These are phyloP conservation scores for Geranium brycei DNA, from an alignment of 345 rosid genomes.

Conservation along the genomic window DNA sequence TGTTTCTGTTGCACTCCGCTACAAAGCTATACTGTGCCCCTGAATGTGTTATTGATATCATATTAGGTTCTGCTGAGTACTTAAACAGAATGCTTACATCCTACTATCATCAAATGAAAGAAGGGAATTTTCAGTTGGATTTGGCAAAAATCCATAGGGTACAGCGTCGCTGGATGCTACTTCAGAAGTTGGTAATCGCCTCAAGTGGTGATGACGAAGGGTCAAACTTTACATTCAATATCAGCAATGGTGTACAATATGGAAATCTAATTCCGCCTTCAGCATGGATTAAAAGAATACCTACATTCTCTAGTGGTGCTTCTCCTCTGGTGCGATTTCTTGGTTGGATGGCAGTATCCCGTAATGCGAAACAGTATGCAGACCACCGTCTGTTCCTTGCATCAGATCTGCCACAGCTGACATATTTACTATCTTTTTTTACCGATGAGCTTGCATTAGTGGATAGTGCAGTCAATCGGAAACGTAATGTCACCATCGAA, in stretches of 20 bases:
- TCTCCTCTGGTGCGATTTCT: constrained; percentile 62
- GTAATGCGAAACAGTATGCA: constrained; percentile 41
- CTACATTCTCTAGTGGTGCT: constrained; percentile 43
- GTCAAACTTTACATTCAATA: constrained; percentile 27
- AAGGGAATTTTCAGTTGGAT: constrained; percentile 30
- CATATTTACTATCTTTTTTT: constrained; percentile 47
- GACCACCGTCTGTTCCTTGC: constrained; percentile 45
- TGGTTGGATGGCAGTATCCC: constrained; percentile 88
- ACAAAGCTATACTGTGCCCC: constrained; percentile 52
- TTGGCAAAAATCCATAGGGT: constrained; percentile 28
- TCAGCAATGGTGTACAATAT: constrained; percentile 26
- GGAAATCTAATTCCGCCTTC: constrained; percentile 52
- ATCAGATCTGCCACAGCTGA: constrained; percentile 52
- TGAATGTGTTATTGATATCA: constrained; percentile 44
- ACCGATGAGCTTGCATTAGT: constrained; percentile 57
- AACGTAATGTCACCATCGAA: constrained; percentile 21
- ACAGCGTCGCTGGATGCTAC: constrained; percentile 52
- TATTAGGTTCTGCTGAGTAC: constrained; percentile 48
- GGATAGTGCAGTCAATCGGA: constrained; percentile 25
- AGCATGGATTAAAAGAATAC: constrained; percentile 55
- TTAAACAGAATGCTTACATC: constrained; percentile 42
- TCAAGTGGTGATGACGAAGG: constrained; percentile 47
- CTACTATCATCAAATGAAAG: constrained; percentile 31
- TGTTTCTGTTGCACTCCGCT: constrained; percentile 55
- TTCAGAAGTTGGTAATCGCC: constrained; percentile 59